Conservation (phyloP, 768 basidiomycete genomes). For the Termitomyces sp. region DNA sequence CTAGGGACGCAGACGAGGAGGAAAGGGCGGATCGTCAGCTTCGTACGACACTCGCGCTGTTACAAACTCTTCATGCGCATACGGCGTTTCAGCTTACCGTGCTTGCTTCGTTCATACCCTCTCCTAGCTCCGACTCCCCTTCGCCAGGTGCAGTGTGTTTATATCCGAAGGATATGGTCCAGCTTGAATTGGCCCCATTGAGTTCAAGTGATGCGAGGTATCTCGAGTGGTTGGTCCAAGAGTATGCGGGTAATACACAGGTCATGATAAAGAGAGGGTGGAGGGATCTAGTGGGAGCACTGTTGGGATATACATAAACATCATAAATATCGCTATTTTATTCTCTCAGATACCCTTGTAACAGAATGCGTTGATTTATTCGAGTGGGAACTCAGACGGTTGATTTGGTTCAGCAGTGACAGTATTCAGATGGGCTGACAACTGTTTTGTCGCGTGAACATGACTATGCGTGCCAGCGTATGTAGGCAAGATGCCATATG, state of each 20-base stretch:
- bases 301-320: slow-evolving; percentile 34
- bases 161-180: slow-evolving; percentile 56
- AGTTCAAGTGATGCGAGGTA: slow-evolving; percentile 70
- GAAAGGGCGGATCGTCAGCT: slow-evolving; percentile 30
- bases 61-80: slow-evolving; percentile 68
- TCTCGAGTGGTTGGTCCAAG: slow-evolving; percentile 70
- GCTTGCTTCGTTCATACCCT: slow-evolving; percentile 29
- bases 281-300: slow-evolving; percentile 42
- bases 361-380: background rate
- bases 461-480: background rate
- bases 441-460: background rate
- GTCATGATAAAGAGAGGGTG: slow-evolving; percentile 43
- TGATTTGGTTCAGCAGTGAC: background rate
- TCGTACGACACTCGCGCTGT: slow-evolving; percentile 48
- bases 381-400: background rate
- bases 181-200: slow-evolving; percentile 70
- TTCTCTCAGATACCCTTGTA: background rate
- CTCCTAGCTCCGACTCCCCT: background rate
- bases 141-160: slow-evolving; percentile 32
- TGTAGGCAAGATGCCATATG: background rate
- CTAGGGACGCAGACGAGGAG: slow-evolving; percentile 19
- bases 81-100: slow-evolving; percentile 53
- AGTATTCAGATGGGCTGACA: background rate
- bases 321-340: background rate
- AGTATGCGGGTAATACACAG: slow-evolving; percentile 48